A percentile compares a stretch with the other conserved stretches of the same genome.
Conservation (phyloP, 2,329 filamentous ascomycete genomes). For the Alternaria dauci region DNA sequence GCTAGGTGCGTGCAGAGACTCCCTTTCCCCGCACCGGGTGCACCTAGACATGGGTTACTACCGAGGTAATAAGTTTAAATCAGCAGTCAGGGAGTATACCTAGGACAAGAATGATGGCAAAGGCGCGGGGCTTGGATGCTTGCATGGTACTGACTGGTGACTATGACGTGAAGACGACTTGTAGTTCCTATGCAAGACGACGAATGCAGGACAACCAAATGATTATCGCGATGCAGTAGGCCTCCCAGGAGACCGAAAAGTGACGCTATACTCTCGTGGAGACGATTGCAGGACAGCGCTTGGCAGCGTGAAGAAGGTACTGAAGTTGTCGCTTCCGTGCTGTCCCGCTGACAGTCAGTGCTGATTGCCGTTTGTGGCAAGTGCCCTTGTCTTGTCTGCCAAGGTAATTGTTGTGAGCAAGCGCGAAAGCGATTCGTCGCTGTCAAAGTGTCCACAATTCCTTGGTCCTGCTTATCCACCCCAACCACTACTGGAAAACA, state of each 20-base stretch:
- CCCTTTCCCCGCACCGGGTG: constrained; percentile 4
- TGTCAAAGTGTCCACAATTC: neutral
- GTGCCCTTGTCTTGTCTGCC: neutral
- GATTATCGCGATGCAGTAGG: too few species aligned
- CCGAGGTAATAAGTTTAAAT: neutral
- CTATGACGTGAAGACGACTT: neutral
- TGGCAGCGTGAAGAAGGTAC: neutral
- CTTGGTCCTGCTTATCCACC: neutral
- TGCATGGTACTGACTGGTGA: neutral
- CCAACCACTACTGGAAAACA: neutral
- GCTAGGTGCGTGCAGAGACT: neutral
- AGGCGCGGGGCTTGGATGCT: neutral
- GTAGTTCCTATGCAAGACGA: neutral
- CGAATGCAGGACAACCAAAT: neutral
- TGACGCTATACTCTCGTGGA: too few species aligned
- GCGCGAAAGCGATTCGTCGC: neutral
- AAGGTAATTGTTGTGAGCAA: neutral
- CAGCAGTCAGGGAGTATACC: neutral
- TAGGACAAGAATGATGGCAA: constrained; percentile 2
- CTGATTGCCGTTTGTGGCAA: constrained; percentile 2
- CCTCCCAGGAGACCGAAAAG: too few species aligned
- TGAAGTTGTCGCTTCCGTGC: neutral
- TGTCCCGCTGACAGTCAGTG: neutral
- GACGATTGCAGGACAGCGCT: neutral
- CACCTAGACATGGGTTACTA: neutral